Evolutionary conservation across 352 stramenopile species (phyloP).

Genomic region (Phytophthora kernoviae): DNA sequence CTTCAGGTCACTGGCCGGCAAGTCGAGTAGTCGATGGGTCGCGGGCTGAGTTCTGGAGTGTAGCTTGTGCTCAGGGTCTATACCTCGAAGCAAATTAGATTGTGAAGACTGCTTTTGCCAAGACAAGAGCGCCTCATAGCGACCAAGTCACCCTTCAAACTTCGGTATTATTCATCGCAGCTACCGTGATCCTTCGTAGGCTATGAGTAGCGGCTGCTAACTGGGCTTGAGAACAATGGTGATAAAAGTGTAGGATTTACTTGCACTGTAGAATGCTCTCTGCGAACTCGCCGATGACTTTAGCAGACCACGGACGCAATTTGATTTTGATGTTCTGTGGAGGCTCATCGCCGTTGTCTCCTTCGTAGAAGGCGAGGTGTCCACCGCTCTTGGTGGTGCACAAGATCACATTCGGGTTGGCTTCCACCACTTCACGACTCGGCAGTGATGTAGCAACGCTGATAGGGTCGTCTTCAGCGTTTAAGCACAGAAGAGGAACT

Average conservation of each 20-base stretch:
- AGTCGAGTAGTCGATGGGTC: no score
- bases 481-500: constrained; percentile 56
- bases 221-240: background rate
- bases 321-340: constrained; percentile 13
- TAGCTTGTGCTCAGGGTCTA: no score
- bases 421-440: constrained; percentile 31
- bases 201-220: no score
- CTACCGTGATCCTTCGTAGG: no score
- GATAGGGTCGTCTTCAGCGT: constrained; percentile 60
- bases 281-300: constrained; percentile 46
- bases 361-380: constrained; percentile 55
- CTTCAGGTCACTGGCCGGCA: no score
- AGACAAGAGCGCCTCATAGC: no score
- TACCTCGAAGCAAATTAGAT: no score
- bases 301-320: constrained; percentile 40
- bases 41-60: no score
- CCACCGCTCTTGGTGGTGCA: constrained; percentile 51
- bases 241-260: constrained; percentile 2
- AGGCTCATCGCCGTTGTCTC: constrained; percentile 14
- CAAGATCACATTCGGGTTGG: constrained; percentile 56
- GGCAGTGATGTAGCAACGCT: constrained; percentile 35
- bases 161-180: no score
- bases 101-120: no score
- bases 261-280: constrained; percentile 33
- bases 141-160: no score